These are phyloP conservation scores for Mrakiaceae sp. DNA, from an alignment of 1,284 basidiomycete genomes.

Conservation along the genomic window DNA sequence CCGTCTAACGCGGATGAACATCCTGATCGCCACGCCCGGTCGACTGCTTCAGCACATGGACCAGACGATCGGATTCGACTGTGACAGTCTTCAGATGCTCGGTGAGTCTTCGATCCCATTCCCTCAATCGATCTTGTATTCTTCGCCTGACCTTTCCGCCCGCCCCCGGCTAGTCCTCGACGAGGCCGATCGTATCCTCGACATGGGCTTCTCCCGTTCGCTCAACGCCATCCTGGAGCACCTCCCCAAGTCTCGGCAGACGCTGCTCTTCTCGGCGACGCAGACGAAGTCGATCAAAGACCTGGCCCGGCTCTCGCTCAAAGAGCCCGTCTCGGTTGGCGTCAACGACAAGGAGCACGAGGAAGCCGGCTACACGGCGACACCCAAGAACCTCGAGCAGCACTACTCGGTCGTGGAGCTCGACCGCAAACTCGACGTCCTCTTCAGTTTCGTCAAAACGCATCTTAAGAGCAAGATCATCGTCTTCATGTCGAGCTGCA, in stretches of 20 bases:
- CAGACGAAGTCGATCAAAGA: conserved; percentile 85
- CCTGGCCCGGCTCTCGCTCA: conserved; percentile 78
- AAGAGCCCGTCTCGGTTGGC: conserved; percentile 59
- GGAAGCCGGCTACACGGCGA: conserved; percentile 37
- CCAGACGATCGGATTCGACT: conserved; percentile 90
- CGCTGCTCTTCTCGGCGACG: conserved; percentile 91
- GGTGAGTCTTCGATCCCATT: conserved; percentile 41
- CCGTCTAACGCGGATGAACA: conserved; percentile 85
- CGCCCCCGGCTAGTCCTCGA: conserved; percentile 59
- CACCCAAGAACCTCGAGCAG: conserved; percentile 68
- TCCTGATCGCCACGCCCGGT: conserved; percentile 92
- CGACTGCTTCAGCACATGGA: conserved; percentile 95
- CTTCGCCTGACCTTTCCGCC: not conserved
- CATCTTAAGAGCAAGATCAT: conserved; percentile 87
- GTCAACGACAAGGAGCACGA: conserved; percentile 20
- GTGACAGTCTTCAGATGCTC: conserved; percentile 80
- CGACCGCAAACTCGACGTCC: conserved; percentile 77
- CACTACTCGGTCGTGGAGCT: conserved; percentile 77
- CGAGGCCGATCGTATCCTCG: conserved; percentile 91
- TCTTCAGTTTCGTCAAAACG: conserved; percentile 92
- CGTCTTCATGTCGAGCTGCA: conserved; percentile 89
- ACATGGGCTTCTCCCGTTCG: conserved; percentile 88
- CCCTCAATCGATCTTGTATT: no score
- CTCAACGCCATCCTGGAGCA: conserved; percentile 83
- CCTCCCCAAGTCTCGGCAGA: conserved; percentile 74